Evolutionary conservation across 2,329 filamentous ascomycete species (phyloP), one percentile per base, ranked within the genome.

Genomic region (Talaromyces sp.): DNA sequence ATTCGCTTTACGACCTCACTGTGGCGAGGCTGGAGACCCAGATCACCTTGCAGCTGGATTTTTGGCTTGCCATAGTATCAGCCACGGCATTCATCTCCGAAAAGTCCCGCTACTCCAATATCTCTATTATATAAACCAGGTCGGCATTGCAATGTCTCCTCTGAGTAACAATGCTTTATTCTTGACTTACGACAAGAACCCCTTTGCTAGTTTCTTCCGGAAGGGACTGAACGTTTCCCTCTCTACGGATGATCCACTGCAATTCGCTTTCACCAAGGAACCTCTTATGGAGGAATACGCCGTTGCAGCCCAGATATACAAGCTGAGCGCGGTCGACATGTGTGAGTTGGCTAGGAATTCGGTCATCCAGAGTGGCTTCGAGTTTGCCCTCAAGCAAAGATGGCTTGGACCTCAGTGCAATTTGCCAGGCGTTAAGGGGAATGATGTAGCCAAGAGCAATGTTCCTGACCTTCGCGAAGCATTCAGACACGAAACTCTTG

Each of bases 111-210:
- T 99, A 63, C 79, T 99, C 60, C 95, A 99, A 76, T 99, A 99
- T 76, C 87, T 98, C 57, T 99, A 96, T 79, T 99, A 99, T 70
- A 86, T 99, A 23, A 93, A 99, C 72, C 94, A 98, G 73, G 97
- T 99, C 65, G 95, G 95, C 62, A 95, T 99, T 65, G 95, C 95
- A 64, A 99, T 99, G 95, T 98, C 94, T n/a, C 95, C 95, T 2
- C 83, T 99, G 53, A 96, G 92, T 76, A 99, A 99, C 80, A 99
- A 99, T 69, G 95, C 95, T 0, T 79, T 99, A 34, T 99, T 99
- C 79, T 80, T 99, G 58, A 92, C 94, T 0, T 98, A 99, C 72
- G 95, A 99, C 75, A 88, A 96, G 63, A 99, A 99, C 69, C 95
- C 95, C 0, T 99, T 96, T 78, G 84, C 96, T 68, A 91, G 90